A percentile compares a stretch with the other conserved stretches of the same genome.
Evolutionary conservation across 306 rosid genomes (phyloP).

Genomic region (Vigna trinervia): DNA sequence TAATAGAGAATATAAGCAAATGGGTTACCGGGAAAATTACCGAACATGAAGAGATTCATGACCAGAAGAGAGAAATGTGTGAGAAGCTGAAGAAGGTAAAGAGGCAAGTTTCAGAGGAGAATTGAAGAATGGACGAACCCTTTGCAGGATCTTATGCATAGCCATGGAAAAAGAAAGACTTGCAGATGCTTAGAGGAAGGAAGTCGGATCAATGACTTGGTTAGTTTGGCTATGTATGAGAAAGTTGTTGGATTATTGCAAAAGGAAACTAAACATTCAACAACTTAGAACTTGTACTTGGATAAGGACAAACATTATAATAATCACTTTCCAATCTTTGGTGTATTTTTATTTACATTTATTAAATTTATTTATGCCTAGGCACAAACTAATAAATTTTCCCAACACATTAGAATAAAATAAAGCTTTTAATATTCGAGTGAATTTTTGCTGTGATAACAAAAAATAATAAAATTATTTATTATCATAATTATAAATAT

Average conservation of each 20-base stretch:
- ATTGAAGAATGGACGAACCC: slow-evolving; percentile 24
- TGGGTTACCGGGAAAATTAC: slow-evolving; percentile 22
- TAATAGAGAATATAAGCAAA: slow-evolving; percentile 13
- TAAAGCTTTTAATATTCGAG: too few species aligned
- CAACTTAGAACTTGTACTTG: not conserved
- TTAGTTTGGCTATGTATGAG: not conserved
- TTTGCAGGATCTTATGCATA: slow-evolving; percentile 35
- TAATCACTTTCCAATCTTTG: not conserved
- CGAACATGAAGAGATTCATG: slow-evolving; percentile 22
- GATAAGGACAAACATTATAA: slow-evolving; percentile 12
- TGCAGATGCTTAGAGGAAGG: not conserved
- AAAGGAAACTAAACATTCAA: not conserved
- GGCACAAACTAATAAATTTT: too few species aligned
- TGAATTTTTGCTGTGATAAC: too few species aligned
- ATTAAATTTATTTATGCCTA: too few species aligned
- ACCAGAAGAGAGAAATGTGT: slow-evolving; percentile 5
- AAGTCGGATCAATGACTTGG: not conserved
- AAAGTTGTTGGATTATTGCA: not conserved
- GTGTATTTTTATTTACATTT: too few species aligned
- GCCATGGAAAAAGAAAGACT: slow-evolving; percentile 8
- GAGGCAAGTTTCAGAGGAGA: slow-evolving; percentile 3
- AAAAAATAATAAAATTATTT: too few species aligned
- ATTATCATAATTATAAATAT: too few species aligned
- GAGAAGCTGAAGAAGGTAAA: slow-evolving; percentile 5
- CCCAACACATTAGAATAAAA: too few species aligned